Base-by-base conservation (phyloP, 495 filamentous ascomycete genomes). In the Aspergillus asperescens region DNA sequence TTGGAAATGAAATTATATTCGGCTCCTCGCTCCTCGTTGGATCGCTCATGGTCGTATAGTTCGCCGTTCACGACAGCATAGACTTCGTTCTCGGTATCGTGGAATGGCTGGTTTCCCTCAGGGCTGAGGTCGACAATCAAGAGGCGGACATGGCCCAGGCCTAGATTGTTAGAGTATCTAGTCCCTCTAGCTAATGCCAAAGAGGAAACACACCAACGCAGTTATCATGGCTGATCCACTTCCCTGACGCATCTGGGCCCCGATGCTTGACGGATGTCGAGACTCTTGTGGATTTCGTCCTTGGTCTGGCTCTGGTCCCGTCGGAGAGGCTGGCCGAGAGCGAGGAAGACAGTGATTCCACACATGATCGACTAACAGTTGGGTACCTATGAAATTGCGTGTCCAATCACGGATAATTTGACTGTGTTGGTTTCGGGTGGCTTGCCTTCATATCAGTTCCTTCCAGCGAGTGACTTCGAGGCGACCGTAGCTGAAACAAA, bases 11-110 rank as follows among this genome's bases (percentile, higher is more conserved):
- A n/a, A n/a, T n/a, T n/a, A 58, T 75, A 77, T 18, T 66, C 51
- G 10, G 55, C 19, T 24, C 54, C 52, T n/a, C 75, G 59, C 9
- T 67, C 48, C 1, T 39, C 47, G 5, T 71, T 70, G 20, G 76
- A 59, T 7, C 57, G 46, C 13, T 77, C 71, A 47, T 75, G 55
- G 56, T 75, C 73, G 57, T 81, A 82, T 28, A 82, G 65, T 55
- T 81, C 79, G 37, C 79, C 79, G 49, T 80, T 81, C 43, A 80
- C 72, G 28, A 81, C 70, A 4, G 74, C 76, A 57, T 80, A 74
- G 28, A 80, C 63, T 0, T 40, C 55, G 35, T 57, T 50, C 28
- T 64, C 59, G n/a, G 23, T 31, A 55, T 64, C 61, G 40, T 73
- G 65, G 50, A 80, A 71, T 2, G 77, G 78, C 44, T 82, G 78